Base-by-base conservation (phyloP, 768 basidiomycete species). In the Lentinus brumalis region DNA sequence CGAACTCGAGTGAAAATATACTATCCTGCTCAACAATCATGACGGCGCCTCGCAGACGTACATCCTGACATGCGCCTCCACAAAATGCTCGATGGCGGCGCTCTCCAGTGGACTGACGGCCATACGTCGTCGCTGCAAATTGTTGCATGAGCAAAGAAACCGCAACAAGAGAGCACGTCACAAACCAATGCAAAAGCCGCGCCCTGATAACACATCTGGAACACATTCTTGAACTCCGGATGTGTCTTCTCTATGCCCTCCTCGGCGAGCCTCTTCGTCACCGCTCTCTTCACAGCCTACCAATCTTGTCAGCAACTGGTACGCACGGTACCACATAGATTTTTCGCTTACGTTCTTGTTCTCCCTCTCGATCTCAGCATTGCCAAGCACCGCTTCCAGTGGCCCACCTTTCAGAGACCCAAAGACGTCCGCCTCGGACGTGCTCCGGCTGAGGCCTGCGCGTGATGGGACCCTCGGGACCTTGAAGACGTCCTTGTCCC, bases 281-380 rank as follows among this genome's bases (percentile, higher is more conserved):
- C 71, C 26, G 74, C 65, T 53, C 72, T 75, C 70, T 82, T 82
- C 29, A 83, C 65, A 44, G 74, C 69, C 81, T 79, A 54, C 4
- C 30, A 39, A 30, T 0, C 1, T 6, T 21, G 47, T 11, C 18
- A 52, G 26, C 31, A 21, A 7, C 30, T 1, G 15, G 60, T 21
- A 26, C 5, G 29, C n/a, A 35, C 18, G 42, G 11, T 50, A 14
- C n/a, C 30, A 32, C 29, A 35, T 44, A 21, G 11, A n/a, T 21
- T 52, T 5, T 30, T 42, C 4, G 26, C 64, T 66, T 62, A 89
- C 88, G 62, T 79, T 79, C 71, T 86, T 89, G 68, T 89, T 90
- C 5, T 78, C 75, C 65, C 77, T 81, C 74, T 89, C 87, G 44
- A 83, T 66, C 1, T 12, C 16, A 57, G 76, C 70, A 31, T 69